Evolutionary conservation across 148 eudicot species (phyloP).

Genomic region (Vaccinium darrowii): DNA sequence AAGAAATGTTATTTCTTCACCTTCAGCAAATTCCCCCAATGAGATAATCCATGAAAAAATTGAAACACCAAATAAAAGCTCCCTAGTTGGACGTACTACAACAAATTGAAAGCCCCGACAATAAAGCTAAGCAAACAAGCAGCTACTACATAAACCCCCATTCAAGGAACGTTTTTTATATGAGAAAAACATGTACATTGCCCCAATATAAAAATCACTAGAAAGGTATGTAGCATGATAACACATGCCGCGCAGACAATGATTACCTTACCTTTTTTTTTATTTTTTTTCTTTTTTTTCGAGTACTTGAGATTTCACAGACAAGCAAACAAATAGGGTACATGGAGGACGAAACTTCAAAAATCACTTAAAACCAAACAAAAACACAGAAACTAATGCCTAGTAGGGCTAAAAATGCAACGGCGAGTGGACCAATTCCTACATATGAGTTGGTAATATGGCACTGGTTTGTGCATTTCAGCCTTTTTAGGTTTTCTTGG

Average conservation of each 20-base stretch:
- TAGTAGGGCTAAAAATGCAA: not conserved
- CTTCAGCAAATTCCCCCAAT: not conserved
- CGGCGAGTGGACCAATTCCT: not conserved
- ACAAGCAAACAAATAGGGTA: not conserved
- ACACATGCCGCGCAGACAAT: not conserved
- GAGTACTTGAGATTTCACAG: not conserved
- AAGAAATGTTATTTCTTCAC: not conserved
- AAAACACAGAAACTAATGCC: not conserved
- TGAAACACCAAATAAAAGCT: not conserved
- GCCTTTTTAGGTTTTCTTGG: not conserved
- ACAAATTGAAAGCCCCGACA: not conserved
- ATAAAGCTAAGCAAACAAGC: not conserved
- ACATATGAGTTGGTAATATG: not conserved
- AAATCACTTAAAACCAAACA: not conserved
- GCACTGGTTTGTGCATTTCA: not conserved
- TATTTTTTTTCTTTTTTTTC: not conserved
- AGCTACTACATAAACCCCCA: conserved; percentile 1
- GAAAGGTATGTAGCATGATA: not conserved
- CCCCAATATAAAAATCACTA: conserved; percentile 41
- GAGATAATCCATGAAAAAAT: not conserved
- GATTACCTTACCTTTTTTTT: not conserved
- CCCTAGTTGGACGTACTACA: not conserved
- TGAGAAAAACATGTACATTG: conserved; percentile 59
- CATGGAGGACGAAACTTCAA: not conserved
- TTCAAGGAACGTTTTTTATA: conserved; percentile 45